These are phyloP conservation scores for Pichia heedii DNA, from an alignment of 805 yeast genomes.

Conservation along the genomic window DNA sequence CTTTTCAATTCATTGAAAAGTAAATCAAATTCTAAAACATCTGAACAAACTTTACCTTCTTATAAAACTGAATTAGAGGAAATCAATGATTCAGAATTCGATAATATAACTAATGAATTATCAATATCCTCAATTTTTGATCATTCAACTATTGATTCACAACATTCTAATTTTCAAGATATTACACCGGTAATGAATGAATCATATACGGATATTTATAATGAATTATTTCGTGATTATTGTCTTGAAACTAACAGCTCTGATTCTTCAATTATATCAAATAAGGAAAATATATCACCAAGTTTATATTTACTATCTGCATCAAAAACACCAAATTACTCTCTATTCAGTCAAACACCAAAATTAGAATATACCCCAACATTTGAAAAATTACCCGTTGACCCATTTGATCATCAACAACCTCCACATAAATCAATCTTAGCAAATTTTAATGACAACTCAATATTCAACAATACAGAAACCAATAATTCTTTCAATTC, in stretches of 20 bases:
- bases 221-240: neutral
- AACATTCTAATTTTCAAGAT: too few relatives aligned
- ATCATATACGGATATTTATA: slow-evolving; percentile 1
- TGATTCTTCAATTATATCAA: neutral
- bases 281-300: slow-evolving; percentile 4
- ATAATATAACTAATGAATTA: neutral
- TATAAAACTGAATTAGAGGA: neutral
- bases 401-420: neutral
- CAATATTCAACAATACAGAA: too few relatives aligned
- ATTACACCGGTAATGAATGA: neutral
- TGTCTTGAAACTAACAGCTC: neutral
- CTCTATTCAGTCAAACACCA: neutral
- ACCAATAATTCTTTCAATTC: too few relatives aligned
- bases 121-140: neutral
- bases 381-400: neutral
- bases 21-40: too few relatives aligned
- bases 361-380: neutral
- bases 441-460: too few relatives aligned
- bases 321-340: slow-evolving; percentile 5
- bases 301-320: neutral
- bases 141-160: neutral
- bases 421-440: neutral
- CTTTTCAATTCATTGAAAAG: too few relatives aligned
- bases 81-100: too few relatives aligned
- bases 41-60: too few relatives aligned